phyloP scores from a whole-genome alignment of 2,329 filamentous ascomycete species.

The Chalaropsis thielavioides region DNA sequence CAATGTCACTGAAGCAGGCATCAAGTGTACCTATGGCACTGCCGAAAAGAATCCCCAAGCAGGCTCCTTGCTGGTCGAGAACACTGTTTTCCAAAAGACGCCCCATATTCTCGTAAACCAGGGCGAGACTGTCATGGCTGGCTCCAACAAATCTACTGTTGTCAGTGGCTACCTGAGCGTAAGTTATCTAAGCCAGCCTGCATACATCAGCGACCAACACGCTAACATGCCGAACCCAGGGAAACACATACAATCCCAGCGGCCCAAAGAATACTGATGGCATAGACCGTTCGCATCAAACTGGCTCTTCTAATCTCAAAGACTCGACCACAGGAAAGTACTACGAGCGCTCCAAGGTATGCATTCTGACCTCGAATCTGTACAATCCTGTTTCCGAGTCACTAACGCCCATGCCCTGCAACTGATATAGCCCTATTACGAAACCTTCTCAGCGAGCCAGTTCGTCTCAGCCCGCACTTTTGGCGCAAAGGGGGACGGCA shows the following conservation, averaged over 20 bases:
- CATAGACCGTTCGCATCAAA: conserved; percentile 28
- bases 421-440: conserved; percentile 49
- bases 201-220: neutral
- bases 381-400: neutral
- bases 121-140: conserved; percentile 30
- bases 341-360: conserved; percentile 53
- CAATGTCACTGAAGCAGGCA: conserved; percentile 13
- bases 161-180: conserved; percentile 24
- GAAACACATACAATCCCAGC: conserved; percentile 46
- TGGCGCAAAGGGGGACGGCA: conserved; percentile 59
- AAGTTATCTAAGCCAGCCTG: neutral
- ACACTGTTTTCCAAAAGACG: conserved; percentile 29
- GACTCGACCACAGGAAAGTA: conserved; percentile 32
- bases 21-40: conserved; percentile 32
- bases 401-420: neutral
- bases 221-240: conserved; percentile 29
- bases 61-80: conserved; percentile 35
- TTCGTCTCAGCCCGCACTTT: conserved; percentile 55
- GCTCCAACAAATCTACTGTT: neutral
- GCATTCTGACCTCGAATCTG: neutral
- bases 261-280: conserved; percentile 36
- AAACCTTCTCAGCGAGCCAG: conserved; percentile 37
- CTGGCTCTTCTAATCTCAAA: conserved; percentile 41
- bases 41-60: conserved; percentile 42
- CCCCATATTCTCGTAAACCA: conserved; percentile 26